phyloP scores from a whole-genome alignment of 164 flowering plant genomes.

The Cinnamomum chago region DNA sequence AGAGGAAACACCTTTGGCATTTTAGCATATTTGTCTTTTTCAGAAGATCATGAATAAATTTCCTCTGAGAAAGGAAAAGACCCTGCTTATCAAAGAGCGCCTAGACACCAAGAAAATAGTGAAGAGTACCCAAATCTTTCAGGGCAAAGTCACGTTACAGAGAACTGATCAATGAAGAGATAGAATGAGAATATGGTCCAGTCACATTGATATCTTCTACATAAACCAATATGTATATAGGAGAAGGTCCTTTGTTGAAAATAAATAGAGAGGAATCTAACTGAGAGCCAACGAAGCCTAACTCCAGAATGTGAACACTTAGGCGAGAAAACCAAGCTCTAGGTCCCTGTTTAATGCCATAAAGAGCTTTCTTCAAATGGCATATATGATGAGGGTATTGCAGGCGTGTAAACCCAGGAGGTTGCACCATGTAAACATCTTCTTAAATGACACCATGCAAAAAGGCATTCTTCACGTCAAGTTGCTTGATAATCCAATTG shows the following conservation, averaged over 20 bases:
- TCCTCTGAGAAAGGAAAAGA: neutral
- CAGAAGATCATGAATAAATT: neutral
- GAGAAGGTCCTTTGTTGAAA: neutral
- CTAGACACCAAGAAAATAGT: neutral
- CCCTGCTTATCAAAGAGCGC: neutral
- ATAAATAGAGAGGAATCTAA: neutral
- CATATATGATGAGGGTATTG: neutral
- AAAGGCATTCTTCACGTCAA: neutral
- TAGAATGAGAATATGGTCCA: neutral
- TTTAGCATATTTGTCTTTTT: neutral
- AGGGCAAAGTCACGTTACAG: neutral
- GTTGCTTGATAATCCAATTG: no score
- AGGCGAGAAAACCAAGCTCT: neutral
- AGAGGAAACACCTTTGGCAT: neutral
- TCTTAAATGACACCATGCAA: neutral
- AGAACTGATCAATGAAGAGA: neutral
- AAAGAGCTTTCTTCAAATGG: neutral
- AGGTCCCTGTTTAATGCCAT: neutral
- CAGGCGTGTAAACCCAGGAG: neutral
- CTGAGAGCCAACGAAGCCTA: neutral
- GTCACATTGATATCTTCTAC: neutral
- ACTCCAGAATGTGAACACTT: neutral
- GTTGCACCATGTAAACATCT: neutral
- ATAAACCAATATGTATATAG: neutral
- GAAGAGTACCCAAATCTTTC: neutral